These are phyloP conservation scores for Tephrocybe rancida DNA, from an alignment of 768 basidiomycete species.

Conservation along the genomic window DNA sequence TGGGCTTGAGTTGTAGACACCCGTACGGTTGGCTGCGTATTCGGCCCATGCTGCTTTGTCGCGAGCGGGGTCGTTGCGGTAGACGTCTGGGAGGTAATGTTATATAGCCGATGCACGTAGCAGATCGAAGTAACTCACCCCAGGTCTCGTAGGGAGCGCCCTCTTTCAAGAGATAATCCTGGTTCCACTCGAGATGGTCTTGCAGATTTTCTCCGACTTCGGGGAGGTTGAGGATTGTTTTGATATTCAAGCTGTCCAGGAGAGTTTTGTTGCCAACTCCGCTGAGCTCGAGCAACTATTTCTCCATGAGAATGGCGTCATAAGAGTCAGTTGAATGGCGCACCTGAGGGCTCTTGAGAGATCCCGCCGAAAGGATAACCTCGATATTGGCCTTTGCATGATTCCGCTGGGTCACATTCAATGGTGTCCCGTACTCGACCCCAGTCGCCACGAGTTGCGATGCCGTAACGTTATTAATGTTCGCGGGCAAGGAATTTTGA, in stretches of 20 bases:
- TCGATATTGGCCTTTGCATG: constrained; percentile 47
- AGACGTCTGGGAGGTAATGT: too few species aligned
- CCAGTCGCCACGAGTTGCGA: constrained; percentile 35
- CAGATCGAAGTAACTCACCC: too few species aligned
- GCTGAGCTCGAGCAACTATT: constrained; percentile 42
- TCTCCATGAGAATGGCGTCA: too few species aligned
- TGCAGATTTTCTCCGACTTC: constrained; percentile 49
- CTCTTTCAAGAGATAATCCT: too few species aligned
- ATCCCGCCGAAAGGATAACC: constrained; percentile 43
- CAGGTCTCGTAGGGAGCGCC: too few species aligned
- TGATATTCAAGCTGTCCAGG: constrained; percentile 37
- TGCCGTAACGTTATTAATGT: neutral
- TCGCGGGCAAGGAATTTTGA: neutral
- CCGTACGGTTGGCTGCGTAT: too few species aligned
- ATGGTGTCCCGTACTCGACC: constrained; percentile 40
- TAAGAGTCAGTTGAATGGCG: too few species aligned
- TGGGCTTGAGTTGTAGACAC: too few species aligned
- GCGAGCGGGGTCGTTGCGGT: too few species aligned
- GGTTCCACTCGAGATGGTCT: too few species aligned
- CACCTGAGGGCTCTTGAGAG: constrained; percentile 34
- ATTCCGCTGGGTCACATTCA: constrained; percentile 22
- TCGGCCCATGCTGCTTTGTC: too few species aligned
- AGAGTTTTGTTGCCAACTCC: constrained; percentile 47
- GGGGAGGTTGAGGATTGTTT: constrained; percentile 38
- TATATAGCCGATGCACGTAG: too few species aligned